Conservation (phyloP, 2,329 filamentous ascomycete species). For the Ascocoryne sarcoides region DNA sequence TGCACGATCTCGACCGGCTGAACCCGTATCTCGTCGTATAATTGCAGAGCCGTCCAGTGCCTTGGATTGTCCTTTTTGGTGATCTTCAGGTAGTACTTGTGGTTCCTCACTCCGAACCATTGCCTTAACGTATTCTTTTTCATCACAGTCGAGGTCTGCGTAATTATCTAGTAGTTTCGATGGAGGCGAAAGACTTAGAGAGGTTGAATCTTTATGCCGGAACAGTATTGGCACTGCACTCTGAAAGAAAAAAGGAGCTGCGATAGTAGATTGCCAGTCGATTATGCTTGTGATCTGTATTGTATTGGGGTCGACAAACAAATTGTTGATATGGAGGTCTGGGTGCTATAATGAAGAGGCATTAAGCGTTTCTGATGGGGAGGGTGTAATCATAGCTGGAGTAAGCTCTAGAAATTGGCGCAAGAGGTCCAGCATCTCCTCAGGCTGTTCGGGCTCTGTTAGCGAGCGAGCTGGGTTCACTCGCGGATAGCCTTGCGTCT, state of each 20-base stretch:
- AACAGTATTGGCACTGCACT: slow-evolving; percentile 9
- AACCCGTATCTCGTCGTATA: slow-evolving; percentile 7
- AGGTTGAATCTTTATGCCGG: slow-evolving; percentile 5
- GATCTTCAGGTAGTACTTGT: slow-evolving; percentile 1
- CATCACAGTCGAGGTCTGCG: not conserved
- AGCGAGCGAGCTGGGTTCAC: slow-evolving; percentile 12
- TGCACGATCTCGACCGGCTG: slow-evolving; percentile 3
- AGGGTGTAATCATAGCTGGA: slow-evolving; percentile 13
- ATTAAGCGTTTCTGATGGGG: slow-evolving; percentile 7
- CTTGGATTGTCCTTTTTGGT: slow-evolving; percentile 5
- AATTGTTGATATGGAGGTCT: slow-evolving; percentile 34
- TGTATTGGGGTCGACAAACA: slow-evolving; percentile 20
- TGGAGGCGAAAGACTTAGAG: slow-evolving; percentile 7
- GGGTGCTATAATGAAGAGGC: slow-evolving; percentile 29
- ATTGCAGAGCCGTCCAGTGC: slow-evolving; percentile 8
- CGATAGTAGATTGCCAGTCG: slow-evolving; percentile 13
- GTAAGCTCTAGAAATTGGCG: slow-evolving; percentile 13
- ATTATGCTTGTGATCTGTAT: slow-evolving; percentile 13
- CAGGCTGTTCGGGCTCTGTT: slow-evolving; percentile 11
- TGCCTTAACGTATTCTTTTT: slow-evolving; percentile 4
- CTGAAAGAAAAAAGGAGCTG: slow-evolving; percentile 9
- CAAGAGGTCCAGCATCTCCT: slow-evolving; percentile 13
- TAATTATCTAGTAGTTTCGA: slow-evolving; percentile 6
- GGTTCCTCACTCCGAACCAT: not conserved
- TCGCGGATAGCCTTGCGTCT: slow-evolving; percentile 8